Evolutionary conservation across 2,329 filamentous ascomycete genomes (phyloP).

Genomic region (Amphichorda felina): DNA sequence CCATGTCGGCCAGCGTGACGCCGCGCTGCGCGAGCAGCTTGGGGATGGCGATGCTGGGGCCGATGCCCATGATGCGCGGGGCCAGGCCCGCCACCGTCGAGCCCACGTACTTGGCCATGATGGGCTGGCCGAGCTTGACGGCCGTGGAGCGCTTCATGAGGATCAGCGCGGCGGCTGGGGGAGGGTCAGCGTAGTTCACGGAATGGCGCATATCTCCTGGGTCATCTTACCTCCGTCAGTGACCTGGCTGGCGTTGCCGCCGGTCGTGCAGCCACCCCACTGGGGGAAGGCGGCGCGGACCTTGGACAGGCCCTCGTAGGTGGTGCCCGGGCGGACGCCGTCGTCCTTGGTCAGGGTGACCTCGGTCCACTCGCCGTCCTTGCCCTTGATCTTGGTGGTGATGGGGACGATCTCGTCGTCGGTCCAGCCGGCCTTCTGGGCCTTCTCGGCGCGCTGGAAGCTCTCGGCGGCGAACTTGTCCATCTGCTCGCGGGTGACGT

Average conservation of each 20-base stretch:
- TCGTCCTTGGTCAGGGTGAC: slow-evolving; percentile 79
- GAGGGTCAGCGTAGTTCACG: neutral
- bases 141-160: slow-evolving; percentile 93
- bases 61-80: slow-evolving; percentile 94
- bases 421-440: slow-evolving; percentile 84
- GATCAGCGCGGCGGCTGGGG: slow-evolving; percentile 65
- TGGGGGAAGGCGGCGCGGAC: slow-evolving; percentile 83
- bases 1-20: slow-evolving; percentile 69
- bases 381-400: slow-evolving; percentile 67
- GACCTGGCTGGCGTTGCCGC: slow-evolving; percentile 88
- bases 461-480: slow-evolving; percentile 81
- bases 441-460: slow-evolving; percentile 75
- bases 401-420: slow-evolving; percentile 93
- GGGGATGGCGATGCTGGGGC: slow-evolving; percentile 59
- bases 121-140: slow-evolving; percentile 75
- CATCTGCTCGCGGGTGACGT: slow-evolving; percentile 67
- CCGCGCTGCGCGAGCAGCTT: slow-evolving; percentile 79
- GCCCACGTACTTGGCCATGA: slow-evolving; percentile 88
- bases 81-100: slow-evolving; percentile 83
- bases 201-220: too few relatives aligned
- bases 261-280: slow-evolving; percentile 77
- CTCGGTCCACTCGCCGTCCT: slow-evolving; percentile 66
- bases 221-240: slow-evolving; percentile 77
- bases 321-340: slow-evolving; percentile 84
- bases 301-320: slow-evolving; percentile 69